phyloP scores from a whole-genome alignment of 257 asterid genomes.

The Solanum medicagineum region DNA sequence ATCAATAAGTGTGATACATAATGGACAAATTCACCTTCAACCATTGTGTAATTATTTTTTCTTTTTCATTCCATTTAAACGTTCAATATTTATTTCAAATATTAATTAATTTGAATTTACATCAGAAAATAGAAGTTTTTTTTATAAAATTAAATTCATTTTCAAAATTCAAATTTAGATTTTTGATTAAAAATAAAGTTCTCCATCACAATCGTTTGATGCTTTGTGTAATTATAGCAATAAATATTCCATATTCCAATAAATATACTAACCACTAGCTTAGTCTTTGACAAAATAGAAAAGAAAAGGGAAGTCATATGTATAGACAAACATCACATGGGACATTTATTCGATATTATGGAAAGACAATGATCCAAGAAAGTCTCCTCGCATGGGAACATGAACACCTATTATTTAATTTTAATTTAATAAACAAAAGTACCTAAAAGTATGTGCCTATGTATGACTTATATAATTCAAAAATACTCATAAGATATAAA shows the following conservation, averaged over 20 bases:
- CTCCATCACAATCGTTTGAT: neutral
- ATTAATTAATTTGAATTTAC: neutral
- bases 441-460: neutral
- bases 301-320: neutral
- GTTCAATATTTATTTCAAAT: neutral
- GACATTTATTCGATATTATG: neutral
- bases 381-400: constrained; percentile 1
- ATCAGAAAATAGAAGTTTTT: neutral
- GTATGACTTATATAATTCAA: neutral
- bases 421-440: neutral
- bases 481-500: neutral
- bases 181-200: neutral
- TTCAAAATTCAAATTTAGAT: neutral
- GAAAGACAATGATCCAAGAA: neutral
- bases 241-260: neutral
- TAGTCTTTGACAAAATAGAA: neutral
- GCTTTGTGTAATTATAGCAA: neutral
- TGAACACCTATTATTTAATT: neutral
- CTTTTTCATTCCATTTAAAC: neutral
- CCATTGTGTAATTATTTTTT: neutral
- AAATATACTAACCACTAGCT: neutral
- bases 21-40: neutral
- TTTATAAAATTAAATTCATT: neutral
- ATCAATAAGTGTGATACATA: neutral
- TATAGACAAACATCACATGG: neutral